Evolutionary conservation across 2,329 filamentous ascomycete genomes (phyloP).

Genomic region (Sclerotinia subarctica): DNA sequence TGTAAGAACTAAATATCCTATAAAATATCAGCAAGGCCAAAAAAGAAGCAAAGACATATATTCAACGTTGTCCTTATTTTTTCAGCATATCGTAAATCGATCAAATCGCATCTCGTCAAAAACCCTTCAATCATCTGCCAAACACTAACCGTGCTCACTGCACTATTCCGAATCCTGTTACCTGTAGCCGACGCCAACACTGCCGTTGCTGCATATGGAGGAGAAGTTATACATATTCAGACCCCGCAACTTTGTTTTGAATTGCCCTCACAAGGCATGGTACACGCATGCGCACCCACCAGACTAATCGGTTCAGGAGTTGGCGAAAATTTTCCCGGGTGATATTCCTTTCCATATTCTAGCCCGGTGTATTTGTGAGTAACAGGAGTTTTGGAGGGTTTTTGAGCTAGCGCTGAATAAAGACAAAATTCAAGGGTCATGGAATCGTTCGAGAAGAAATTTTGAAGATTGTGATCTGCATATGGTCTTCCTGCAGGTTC

Average conservation of each 20-base stretch:
- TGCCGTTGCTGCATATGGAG: slow-evolving; percentile 29
- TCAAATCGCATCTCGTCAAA: not conserved
- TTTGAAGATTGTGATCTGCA: slow-evolving; percentile 37
- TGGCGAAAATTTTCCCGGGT: slow-evolving; percentile 34
- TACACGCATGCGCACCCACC: slow-evolving; percentile 26
- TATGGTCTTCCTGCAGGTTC: slow-evolving; percentile 29
- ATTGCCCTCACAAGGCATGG: slow-evolving; percentile 23
- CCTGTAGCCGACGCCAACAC: not conserved
- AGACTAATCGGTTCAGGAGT: slow-evolving; percentile 20
- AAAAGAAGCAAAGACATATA: not conserved
- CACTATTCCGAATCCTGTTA: not conserved
- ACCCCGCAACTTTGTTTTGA: slow-evolving; percentile 37
- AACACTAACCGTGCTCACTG: not conserved
- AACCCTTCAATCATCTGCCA: not conserved
- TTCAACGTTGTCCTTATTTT: not conserved
- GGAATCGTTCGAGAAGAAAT: slow-evolving; percentile 37
- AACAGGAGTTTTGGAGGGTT: slow-evolving; percentile 34
- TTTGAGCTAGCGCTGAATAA: slow-evolving; percentile 35
- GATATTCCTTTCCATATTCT: slow-evolving; percentile 41
- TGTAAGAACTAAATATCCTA: not conserved
- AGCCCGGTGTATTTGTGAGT: slow-evolving; percentile 36
- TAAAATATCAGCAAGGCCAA: not conserved
- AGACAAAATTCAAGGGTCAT: slow-evolving; percentile 41
- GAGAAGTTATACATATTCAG: slow-evolving; percentile 40
- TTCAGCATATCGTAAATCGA: not conserved